Conservation (phyloP, 2,329 filamentous ascomycete genomes). For the Cercospora beticola region DNA sequence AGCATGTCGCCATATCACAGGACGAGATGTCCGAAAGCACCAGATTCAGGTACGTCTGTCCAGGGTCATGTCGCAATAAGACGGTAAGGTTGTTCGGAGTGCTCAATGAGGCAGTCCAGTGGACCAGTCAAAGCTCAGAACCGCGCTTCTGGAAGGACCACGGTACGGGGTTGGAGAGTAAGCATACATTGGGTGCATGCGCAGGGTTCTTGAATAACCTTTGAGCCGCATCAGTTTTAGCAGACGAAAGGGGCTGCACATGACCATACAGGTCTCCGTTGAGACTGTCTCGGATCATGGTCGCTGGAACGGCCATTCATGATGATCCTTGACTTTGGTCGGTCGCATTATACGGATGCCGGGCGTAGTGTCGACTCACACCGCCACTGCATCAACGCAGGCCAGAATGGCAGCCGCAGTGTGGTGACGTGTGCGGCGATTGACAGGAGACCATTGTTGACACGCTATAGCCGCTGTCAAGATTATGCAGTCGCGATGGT, state of each 20-base stretch:
- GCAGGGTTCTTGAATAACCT: not conserved
- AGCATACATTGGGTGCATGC: not conserved
- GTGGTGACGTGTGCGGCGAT: not conserved
- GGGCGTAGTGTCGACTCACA: not conserved
- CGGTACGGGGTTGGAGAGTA: conserved; percentile 1
- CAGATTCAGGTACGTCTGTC: not conserved
- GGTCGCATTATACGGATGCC: not conserved
- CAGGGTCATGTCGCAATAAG: not conserved
- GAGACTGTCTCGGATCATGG: not conserved
- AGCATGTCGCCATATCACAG: not conserved
- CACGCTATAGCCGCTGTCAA: not conserved
- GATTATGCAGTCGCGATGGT: not conserved
- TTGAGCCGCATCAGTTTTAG: conserved; percentile 1
- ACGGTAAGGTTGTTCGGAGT: conserved; percentile 1
- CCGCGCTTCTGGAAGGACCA: conserved; percentile 5
- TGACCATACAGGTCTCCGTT: not conserved
- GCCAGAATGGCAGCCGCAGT: not conserved
- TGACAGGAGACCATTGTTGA: not conserved
- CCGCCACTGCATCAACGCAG: not conserved
- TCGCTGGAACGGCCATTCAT: not conserved
- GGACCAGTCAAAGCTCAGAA: not conserved
- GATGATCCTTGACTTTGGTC: not conserved
- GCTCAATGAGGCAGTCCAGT: not conserved
- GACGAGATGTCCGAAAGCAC: not conserved
- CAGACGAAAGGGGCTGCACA: not conserved